Evolutionary conservation across 257 asterid species (phyloP), one percentile per base, ranked within the genome.

Genomic region (Nicotiana obtusifolia): DNA sequence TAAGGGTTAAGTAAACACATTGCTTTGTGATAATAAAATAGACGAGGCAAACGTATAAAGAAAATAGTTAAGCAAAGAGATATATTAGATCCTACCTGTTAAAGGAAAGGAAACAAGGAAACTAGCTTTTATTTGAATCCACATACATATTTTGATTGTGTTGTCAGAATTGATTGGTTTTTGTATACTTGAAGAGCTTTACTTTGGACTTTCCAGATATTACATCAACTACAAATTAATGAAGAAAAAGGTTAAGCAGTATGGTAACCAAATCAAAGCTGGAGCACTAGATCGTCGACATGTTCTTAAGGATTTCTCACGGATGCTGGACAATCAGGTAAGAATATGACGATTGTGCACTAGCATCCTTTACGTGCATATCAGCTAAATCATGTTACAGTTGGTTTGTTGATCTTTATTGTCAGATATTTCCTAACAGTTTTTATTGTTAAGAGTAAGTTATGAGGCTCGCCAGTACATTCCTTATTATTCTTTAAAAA

Each of bases 211-310:
- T 60, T 80, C 62, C 91, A 95, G 99, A 87, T 94, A 94, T 89
- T 95, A 95, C 82, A 93, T 95, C 94, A 95, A 94, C 90, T 95
- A 95, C 97, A 95, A 95, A 88, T 56, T 93, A 77, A 93, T 95
- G 98, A 95, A 95, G 97, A 95, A 91, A 85, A 95, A 82, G 61
- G 97, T 95, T 64, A 95, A 88, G 86, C 97, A 93, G 83, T 95
- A 95, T 53, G 61, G 89, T 77, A 88, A 86, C 82, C 99, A 95
- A 87, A 92, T 90, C 80, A 89, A 91, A 88, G 81, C 86, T 77
- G 94, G 96, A 78, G 89, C 90, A 77, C 81, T 95, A 67, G 92
- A 90, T 37, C 95, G 92, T 7, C 90, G 95, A 62, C 86, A 89
- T 84, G 97, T 91, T 81, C 98, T 93, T 86, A 95, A 93, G 88